Percentiles rank a stretch among this genome's conserved stretches.
These are phyloP conservation scores for Hanseniaspora uvarum DNA, from an alignment of 1,139 yeast genomes.

Conservation along the genomic window DNA sequence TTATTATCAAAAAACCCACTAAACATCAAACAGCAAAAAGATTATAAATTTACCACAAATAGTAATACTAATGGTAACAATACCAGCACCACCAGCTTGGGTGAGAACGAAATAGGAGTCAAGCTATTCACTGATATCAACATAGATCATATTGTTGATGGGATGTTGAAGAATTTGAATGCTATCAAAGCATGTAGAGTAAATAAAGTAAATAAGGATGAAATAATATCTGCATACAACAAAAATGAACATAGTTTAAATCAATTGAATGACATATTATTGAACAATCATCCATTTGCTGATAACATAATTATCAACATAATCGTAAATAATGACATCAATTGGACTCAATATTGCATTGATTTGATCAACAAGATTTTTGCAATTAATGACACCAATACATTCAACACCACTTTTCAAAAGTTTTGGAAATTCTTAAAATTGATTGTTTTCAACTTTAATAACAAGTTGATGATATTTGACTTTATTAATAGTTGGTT, in stretches of 20 bases:
- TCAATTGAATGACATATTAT: neutral
- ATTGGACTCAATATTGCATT: neutral
- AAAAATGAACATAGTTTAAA: neutral
- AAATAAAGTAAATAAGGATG: neutral
- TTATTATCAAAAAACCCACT: slow-evolving; percentile 14
- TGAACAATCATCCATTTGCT: neutral
- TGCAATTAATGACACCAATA: neutral
- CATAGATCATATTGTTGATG: slow-evolving; percentile 1
- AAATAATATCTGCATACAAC: neutral
- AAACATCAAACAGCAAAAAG: slow-evolving; percentile 9
- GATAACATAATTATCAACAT: neutral
- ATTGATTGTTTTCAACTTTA: neutral
- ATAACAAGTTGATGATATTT: neutral
- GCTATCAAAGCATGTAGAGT: neutral
- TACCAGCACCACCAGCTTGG: slow-evolving; percentile 13
- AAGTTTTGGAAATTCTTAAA: slow-evolving; percentile 1
- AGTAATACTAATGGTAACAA: slow-evolving; percentile 15
- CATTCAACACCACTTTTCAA: neutral
- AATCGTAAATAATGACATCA: neutral
- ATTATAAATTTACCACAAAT: slow-evolving; percentile 14
- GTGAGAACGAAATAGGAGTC: slow-evolving; percentile 14
- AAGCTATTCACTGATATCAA: slow-evolving; percentile 5
- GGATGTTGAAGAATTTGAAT: neutral
- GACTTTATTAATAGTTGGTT: slow-evolving; percentile 1
- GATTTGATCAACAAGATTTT: neutral